Evolutionary conservation across 2,329 filamentous ascomycete species (phyloP).

Genomic region (Amauroascus verrucosus): DNA sequence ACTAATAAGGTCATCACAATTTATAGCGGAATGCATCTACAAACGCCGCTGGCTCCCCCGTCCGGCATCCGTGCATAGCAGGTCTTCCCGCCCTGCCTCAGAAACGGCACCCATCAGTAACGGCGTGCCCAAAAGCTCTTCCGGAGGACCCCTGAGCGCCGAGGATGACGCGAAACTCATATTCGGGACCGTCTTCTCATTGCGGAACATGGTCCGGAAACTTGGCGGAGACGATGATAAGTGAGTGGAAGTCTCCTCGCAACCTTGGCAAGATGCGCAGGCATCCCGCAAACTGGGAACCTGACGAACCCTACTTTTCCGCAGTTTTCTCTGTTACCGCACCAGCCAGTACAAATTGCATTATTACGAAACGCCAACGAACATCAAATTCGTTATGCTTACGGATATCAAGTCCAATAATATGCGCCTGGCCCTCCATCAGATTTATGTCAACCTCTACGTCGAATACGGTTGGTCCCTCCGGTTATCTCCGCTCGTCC

Average conservation of each 20-base stretch:
- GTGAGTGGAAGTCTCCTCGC: constrained; percentile 27
- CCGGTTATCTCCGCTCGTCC: neutral
- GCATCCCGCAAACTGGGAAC: neutral
- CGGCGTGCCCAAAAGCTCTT: constrained; percentile 34
- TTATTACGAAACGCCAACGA: constrained; percentile 96
- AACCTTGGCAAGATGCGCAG: neutral
- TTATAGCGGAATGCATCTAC: constrained; percentile 91
- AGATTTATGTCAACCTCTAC: constrained; percentile 97
- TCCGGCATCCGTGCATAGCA: constrained; percentile 37
- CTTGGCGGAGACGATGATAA: constrained; percentile 83
- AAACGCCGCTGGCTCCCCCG: constrained; percentile 68
- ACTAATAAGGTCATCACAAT: neutral
- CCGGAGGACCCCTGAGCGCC: constrained; percentile 28
- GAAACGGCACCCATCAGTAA: constrained; percentile 37
- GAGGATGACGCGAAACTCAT: constrained; percentile 91
- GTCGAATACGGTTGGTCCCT: constrained; percentile 71
- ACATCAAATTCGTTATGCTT: constrained; percentile 91
- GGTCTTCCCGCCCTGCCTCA: constrained; percentile 24
- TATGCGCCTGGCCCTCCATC: constrained; percentile 87
- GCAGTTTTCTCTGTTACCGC: constrained; percentile 80
- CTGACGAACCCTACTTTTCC: constrained; percentile 17
- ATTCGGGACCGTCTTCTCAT: constrained; percentile 91
- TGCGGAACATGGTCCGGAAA: constrained; percentile 94
- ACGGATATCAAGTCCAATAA: constrained; percentile 82
- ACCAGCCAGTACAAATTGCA: constrained; percentile 96